phyloP scores from a whole-genome alignment of 495 filamentous ascomycete genomes.

The Aspergillus coremiiformis region DNA sequence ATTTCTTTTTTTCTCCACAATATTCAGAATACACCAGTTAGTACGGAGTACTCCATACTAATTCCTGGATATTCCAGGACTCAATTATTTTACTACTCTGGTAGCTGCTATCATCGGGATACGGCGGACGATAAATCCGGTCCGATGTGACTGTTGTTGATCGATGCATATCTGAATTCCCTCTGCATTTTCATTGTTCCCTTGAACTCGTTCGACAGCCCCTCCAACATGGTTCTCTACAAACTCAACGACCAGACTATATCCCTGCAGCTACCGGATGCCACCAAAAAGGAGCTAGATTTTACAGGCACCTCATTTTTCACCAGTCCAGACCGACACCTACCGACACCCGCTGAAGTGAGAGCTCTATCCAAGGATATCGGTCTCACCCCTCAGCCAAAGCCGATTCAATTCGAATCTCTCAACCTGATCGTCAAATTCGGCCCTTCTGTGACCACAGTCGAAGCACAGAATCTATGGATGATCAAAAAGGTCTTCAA shows the following conservation, averaged over 20 bases:
- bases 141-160: too few relatives aligned
- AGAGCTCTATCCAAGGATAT: slow-evolving; percentile 16
- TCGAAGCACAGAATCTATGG: slow-evolving; percentile 40
- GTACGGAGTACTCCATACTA: too few relatives aligned
- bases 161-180: too few relatives aligned
- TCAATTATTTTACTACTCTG: too few relatives aligned
- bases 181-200: too few relatives aligned
- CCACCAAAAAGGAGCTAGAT: slow-evolving; percentile 13
- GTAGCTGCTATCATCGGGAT: too few relatives aligned
- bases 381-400: slow-evolving; percentile 10
- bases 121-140: too few relatives aligned
- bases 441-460: slow-evolving; percentile 30
- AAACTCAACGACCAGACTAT: not conserved
- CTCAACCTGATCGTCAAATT: slow-evolving; percentile 40
- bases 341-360: slow-evolving; percentile 19
- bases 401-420: slow-evolving; percentile 26
- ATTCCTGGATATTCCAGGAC: too few relatives aligned
- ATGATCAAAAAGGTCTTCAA: slow-evolving; percentile 29
- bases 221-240: not conserved
- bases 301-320: slow-evolving; percentile 25
- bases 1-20: not conserved
- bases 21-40: too few relatives aligned
- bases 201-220: too few relatives aligned
- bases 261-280: slow-evolving; percentile 3
- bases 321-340: slow-evolving; percentile 7